phyloP scores from a whole-genome alignment of 352 stramenopile genomes.

The Pythium aphanidermatum region DNA sequence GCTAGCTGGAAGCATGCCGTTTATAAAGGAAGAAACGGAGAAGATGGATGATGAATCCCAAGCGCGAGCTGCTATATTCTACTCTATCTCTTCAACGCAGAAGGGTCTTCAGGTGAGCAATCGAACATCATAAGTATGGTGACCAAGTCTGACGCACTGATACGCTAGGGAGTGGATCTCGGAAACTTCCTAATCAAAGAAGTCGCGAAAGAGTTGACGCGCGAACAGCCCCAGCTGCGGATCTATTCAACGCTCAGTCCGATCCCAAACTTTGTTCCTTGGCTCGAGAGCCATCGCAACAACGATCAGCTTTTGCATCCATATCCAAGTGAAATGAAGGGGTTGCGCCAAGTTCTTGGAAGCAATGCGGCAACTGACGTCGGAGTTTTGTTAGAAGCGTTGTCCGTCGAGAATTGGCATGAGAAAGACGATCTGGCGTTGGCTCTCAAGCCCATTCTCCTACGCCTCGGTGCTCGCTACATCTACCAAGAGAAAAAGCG shows the following conservation, averaged over 20 bases:
- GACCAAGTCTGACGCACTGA: too few relatives aligned
- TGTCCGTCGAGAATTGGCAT: conserved; percentile 48
- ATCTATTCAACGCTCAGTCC: conserved; percentile 94
- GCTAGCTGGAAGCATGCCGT: conserved; percentile 88
- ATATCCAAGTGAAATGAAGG: conserved; percentile 22
- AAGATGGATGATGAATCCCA: conserved; percentile 50
- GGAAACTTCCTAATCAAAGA: conserved; percentile 96
- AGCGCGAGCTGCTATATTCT: conserved; percentile 89
- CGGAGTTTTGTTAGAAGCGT: conserved; percentile 27
- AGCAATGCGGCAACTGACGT: conserved; percentile 5
- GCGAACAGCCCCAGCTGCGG: conserved; percentile 57
- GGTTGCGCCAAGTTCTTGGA: conserved; percentile 22
- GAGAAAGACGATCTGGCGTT: conserved; percentile 27
- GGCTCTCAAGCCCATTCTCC: conserved; percentile 54
- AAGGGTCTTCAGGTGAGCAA: conserved; percentile 78
- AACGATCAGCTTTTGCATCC: conserved; percentile 28
- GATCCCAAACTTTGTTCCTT: conserved; percentile 90
- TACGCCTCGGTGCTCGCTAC: conserved; percentile 60
- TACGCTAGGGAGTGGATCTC: conserved; percentile 86
- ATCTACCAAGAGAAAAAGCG: conserved; percentile 82
- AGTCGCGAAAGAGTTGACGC: conserved; percentile 80
- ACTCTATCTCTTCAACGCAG: conserved; percentile 94
- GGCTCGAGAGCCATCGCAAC: conserved; percentile 82
- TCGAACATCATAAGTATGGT: too few relatives aligned
- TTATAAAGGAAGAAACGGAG: conserved; percentile 82